Conservation (phyloP, 495 filamentous ascomycete genomes). For the Penicillium mononematosum region DNA sequence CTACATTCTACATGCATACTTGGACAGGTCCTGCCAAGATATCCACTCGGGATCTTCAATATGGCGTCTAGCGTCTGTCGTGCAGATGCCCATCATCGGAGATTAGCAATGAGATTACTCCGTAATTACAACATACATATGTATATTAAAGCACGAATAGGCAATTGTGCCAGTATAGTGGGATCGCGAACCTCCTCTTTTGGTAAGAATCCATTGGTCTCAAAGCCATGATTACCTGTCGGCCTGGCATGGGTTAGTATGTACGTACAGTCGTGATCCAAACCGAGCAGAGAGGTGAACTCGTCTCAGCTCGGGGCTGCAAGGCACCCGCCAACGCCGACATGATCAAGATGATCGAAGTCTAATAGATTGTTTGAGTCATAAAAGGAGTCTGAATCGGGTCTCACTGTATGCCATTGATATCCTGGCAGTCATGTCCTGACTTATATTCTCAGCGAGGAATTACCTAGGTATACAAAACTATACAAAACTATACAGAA, state of each 20-base stretch:
- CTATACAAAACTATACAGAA: not conserved
- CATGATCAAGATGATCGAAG: not conserved
- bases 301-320: conserved; percentile 3
- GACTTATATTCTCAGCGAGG: not conserved
- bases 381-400: not conserved
- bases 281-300: not conserved
- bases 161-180: not conserved
- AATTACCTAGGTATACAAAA: too few species aligned
- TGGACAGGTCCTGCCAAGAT: conserved; percentile 3
- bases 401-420: not conserved
- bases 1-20: not conserved
- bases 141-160: not conserved
- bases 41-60: conserved; percentile 9
- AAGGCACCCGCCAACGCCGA: not conserved
- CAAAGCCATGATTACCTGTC: not conserved
- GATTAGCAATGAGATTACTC: not conserved
- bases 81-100: conserved; percentile 9
- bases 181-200: not conserved
- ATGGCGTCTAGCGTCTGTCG: not conserved
- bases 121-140: not conserved
- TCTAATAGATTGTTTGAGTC: not conserved
- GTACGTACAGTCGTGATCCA: conserved; percentile 11
- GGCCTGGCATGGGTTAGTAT: conserved; percentile 7
- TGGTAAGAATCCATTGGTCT: conserved; percentile 6
- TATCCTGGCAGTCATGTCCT: not conserved